Base-by-base conservation (phyloP, 2,329 filamentous ascomycete species). In the Paecilomyces fulvus region DNA sequence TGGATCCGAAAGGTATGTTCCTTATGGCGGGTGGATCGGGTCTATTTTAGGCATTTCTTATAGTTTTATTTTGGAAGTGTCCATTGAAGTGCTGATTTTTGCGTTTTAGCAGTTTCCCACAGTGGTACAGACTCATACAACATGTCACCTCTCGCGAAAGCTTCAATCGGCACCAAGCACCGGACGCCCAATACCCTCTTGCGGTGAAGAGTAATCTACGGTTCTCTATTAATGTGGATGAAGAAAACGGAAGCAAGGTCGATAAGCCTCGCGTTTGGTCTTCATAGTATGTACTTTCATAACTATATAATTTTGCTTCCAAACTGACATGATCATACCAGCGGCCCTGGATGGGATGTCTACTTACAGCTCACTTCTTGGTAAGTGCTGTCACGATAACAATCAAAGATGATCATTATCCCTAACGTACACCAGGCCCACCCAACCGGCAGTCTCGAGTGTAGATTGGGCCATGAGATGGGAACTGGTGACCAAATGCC, bases 401-500 rank as follows among this genome's bases (percentile, higher is more conserved):
- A 6, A 14, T 43, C 37, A 43, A n/a, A 43, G n/a, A 9, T 43
- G n/a, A 20, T 7, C 8, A 43, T 17, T n/a, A 43, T 9, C 37
- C 9, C 9, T 43, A 17, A 43, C 37, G 17, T 43, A 43, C 17
- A 2, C 14, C 51, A 53, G 54, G 30, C 33, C 53, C 11, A 30
- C 25, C 49, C 7, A 30, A 20, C 54, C n/a, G 12, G 7, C 31
- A 7, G 53, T 53, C 5, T 56, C 37, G 21, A 55, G 33, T 23
- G 7, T 54, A 14, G 50, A 55, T 23, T 56, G 50, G 21, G 55
- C 48, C 14, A 37, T 28, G 20, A 30, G 33, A 31, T 52, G 50
- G 49, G 51, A 55, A 54, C n/a, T 4, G 23, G 49, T 33, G 4
- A 55, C 49, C 20, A 23, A 48, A n/a, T 56, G 60, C 30, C 51